Evolutionary conservation across 495 filamentous ascomycete genomes (phyloP).

Genomic region (Penicillium waksmanii): DNA sequence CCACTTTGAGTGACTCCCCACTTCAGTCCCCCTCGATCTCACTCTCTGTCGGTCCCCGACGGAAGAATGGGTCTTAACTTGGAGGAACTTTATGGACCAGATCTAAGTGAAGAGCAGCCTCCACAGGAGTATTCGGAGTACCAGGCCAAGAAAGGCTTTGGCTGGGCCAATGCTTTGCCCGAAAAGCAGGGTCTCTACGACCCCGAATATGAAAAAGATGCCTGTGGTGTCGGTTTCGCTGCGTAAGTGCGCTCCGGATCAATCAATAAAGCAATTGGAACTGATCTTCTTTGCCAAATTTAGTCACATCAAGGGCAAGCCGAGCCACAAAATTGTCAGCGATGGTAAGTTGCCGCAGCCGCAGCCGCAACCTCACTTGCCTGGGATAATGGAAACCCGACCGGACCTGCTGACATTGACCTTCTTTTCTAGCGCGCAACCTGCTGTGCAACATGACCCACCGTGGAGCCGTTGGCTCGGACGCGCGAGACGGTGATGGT

Average conservation of each 20-base stretch:
- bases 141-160: constrained; percentile 81
- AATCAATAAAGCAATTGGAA: constrained; percentile 10
- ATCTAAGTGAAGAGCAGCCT: constrained; percentile 63
- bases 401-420: constrained; percentile 2
- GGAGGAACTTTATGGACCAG: constrained; percentile 66
- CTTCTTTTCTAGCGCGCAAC: constrained; percentile 67
- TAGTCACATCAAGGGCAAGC: constrained; percentile 95
- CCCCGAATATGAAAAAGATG: constrained; percentile 96
- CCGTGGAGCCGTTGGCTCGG: constrained; percentile 95
- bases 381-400: constrained; percentile 1
- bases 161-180: constrained; percentile 94
- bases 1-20: constrained; percentile 27
- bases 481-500: constrained; percentile 96
- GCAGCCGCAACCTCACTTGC: not conserved
- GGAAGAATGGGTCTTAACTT: constrained; percentile 71
- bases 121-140: constrained; percentile 76
- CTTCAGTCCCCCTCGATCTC: constrained; percentile 19
- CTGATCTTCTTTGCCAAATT: constrained; percentile 18
- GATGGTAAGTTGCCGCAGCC: constrained; percentile 72
- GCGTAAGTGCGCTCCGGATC: constrained; percentile 66
- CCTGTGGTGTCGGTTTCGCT: constrained; percentile 98
- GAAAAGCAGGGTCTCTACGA: constrained; percentile 99
- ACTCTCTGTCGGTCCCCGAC: constrained; percentile 52
- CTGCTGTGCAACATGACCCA: constrained; percentile 99
- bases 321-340: constrained; percentile 98